These are phyloP conservation scores for Echium plantagineum DNA, from an alignment of 257 asterid genomes.

Conservation along the genomic window DNA sequence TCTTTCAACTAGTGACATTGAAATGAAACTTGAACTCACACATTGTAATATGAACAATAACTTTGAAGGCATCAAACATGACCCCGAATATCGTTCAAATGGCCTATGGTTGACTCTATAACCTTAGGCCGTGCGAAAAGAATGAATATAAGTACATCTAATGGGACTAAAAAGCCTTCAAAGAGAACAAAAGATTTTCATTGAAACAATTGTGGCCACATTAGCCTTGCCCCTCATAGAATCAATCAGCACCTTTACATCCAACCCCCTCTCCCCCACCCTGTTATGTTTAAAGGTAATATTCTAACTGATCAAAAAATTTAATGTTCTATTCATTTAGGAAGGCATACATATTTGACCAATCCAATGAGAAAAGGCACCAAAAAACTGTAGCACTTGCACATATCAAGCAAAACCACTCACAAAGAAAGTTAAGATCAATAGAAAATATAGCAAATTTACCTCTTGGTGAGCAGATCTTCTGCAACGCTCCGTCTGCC, in stretches of 20 bases:
- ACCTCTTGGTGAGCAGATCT: slow-evolving; percentile 99
- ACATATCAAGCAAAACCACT: background rate
- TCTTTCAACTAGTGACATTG: too few species aligned
- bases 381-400: background rate
- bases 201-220: background rate
- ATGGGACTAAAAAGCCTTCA: background rate
- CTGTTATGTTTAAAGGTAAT: too few species aligned
- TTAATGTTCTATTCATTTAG: too few species aligned
- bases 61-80: too few species aligned
- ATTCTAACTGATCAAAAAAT: too few species aligned
- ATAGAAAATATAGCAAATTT: background rate
- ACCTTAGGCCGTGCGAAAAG: background rate
- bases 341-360: background rate
- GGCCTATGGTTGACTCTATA: background rate
- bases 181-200: background rate
- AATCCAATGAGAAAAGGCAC: background rate
- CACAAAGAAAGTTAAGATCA: background rate
- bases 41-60: background rate
- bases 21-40: too few species aligned
- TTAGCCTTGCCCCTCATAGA: background rate
- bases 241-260: background rate
- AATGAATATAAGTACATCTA: background rate
- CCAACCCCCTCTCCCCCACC: background rate
- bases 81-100: background rate
- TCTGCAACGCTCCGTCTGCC: slow-evolving; percentile 97